Conservation (phyloP, 495 filamentous ascomycete species). For the Cryomyces minteri region DNA sequence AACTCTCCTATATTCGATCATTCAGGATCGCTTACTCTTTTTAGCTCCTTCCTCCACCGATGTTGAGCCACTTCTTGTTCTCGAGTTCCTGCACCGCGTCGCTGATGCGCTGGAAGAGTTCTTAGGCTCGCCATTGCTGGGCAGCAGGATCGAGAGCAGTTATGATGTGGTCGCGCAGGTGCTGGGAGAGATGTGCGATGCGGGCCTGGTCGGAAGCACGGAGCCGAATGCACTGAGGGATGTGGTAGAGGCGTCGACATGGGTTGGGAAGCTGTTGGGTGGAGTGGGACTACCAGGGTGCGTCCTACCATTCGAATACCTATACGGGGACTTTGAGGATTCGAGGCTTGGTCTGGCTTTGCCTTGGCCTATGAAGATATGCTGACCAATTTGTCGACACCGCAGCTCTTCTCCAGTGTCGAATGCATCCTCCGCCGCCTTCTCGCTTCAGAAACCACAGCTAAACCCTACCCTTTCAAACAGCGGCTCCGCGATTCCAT, state of each 20-base stretch:
- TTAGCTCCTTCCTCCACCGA: conserved; percentile 68
- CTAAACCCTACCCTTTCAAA: not conserved
- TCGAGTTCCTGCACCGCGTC: conserved; percentile 89
- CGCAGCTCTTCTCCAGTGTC: conserved; percentile 24
- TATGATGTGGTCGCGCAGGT: conserved; percentile 94
- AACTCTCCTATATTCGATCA: conserved; percentile 75
- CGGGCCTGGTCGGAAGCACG: conserved; percentile 70
- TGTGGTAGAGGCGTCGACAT: conserved; percentile 73
- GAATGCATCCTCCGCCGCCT: not conserved
- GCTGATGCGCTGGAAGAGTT: conserved; percentile 93
- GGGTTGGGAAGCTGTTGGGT: conserved; percentile 79
- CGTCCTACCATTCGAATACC: conserved; percentile 9
- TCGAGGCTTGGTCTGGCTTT: too few species aligned
- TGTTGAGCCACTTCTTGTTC: conserved; percentile 78
- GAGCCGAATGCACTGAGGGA: conserved; percentile 89
- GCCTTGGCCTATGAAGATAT: not conserved
- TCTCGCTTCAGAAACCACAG: conserved; percentile 6
- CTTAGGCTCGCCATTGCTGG: conserved; percentile 71
- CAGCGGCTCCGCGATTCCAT: conserved; percentile 43
- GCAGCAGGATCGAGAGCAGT: conserved; percentile 64
- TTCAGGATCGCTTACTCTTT: conserved; percentile 74
- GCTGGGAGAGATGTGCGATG: conserved; percentile 92
- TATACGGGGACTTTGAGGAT: not conserved
- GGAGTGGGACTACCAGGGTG: conserved; percentile 67
- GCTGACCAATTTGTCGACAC: not conserved